Evolutionary conservation across 2,329 filamentous ascomycete genomes (phyloP), one percentile per base, ranked within the genome.

Genomic region (Cladosporium sphaerospermum): DNA sequence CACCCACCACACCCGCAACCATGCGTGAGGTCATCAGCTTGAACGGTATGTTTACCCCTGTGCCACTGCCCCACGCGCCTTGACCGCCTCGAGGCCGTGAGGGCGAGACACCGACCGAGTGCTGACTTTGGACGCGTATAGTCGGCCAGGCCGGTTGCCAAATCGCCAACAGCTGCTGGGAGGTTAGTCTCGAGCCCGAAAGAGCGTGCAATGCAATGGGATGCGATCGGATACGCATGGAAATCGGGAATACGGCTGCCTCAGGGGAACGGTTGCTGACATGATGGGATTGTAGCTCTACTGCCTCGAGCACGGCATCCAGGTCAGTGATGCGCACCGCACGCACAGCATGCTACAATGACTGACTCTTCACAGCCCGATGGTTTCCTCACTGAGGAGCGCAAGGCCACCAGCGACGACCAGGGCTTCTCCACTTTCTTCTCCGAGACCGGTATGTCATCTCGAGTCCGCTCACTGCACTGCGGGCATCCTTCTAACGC

Each of bases 141-240:
- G 93, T 99, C 82, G 93, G 93, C 78, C 93, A 99, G 84, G 93
- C 93, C 74, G 93, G 93, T 87, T 97, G 93, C 85, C 93, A 99
- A 77, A 99, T 99, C 73, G 93, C 92, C 79, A 99, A 99, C 82
- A 93, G 93, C 68, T 97, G 93, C 85, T 99, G 93, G 93, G 93
- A 99, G 90, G 93, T 99, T 80, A 80, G 89, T 80, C 70, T 68
- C 57, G 55, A 44, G 59, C 45, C 52, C 39, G 19, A 13, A 57
- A 61, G 51, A 61, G 57, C 50, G 39, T 52, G 39, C 41, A 52
- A 40, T 41, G 23, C 43, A 48, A 39, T 14, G 36, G 36, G 13
- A 39, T 51, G 50, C 57, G 37, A 45, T 36, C 37, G 43, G 33
- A 41, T 23, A 45, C 23, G 23, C 23, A 54, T 41, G 52, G 53